Percentiles rank a stretch among this genome's conserved stretches.
Conservation (phyloP, 2,329 filamentous ascomycete genomes). For the Cladosporium cucumerinum region DNA sequence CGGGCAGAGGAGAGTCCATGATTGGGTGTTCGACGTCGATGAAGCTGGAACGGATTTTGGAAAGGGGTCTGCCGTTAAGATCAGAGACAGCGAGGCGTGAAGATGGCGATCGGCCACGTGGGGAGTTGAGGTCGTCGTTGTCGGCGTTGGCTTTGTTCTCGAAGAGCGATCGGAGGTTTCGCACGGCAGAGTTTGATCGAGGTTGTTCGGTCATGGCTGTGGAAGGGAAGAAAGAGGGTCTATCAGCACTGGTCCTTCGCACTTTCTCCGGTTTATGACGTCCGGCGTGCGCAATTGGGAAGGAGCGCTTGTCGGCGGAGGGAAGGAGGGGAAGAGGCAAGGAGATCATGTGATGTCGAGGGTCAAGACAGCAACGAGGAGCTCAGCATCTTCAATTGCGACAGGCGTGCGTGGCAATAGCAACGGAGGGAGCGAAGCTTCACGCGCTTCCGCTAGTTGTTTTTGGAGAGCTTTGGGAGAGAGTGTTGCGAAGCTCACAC, state of each 20-base stretch:
- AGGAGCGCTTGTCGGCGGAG: not conserved
- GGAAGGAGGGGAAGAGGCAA: not conserved
- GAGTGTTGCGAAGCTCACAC: not conserved
- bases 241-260: constrained; percentile 4
- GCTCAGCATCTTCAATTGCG: not conserved
- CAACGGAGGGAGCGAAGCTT: not conserved
- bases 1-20: constrained; percentile 1
- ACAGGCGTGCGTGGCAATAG: not conserved
- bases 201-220: constrained; percentile 44
- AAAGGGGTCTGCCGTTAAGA: constrained; percentile 35
- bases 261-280: constrained; percentile 14
- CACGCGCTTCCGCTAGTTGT: not conserved
- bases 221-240: not conserved
- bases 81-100: constrained; percentile 10
- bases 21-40: constrained; percentile 13
- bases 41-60: constrained; percentile 49
- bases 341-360: not conserved
- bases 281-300: not conserved
- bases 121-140: constrained; percentile 32
- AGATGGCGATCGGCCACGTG: constrained; percentile 43
- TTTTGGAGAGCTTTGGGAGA: not conserved
- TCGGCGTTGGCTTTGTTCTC: constrained; percentile 37
- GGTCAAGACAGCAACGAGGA: not conserved
- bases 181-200: constrained; percentile 41
- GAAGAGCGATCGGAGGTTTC: constrained; percentile 50